These are phyloP conservation scores for Coemansia sp. DNA, from an alignment of 192 early-diverging fungal species.

Conservation along the genomic window DNA sequence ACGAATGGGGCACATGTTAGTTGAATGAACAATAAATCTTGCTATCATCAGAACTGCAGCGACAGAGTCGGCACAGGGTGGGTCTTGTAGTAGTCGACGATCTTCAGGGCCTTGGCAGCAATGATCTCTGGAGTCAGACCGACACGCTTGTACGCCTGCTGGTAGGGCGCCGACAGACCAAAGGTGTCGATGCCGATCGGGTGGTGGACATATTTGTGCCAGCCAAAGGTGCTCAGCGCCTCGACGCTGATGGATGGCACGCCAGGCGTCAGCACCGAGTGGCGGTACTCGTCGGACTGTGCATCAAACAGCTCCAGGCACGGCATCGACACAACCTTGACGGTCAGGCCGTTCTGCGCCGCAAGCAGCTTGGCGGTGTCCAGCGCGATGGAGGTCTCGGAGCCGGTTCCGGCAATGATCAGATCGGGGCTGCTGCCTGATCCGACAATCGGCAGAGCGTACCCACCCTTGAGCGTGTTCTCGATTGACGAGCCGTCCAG, in stretches of 20 bases:
- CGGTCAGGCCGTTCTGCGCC: constrained; percentile 54
- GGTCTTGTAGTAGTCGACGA: constrained; percentile 73
- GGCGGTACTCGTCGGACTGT: constrained; percentile 79
- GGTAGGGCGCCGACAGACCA: constrained; percentile 81
- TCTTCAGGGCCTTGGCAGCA: constrained; percentile 75
- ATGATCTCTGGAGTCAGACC: constrained; percentile 76
- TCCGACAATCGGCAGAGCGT: constrained; percentile 69
- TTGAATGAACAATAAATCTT: too few species aligned
- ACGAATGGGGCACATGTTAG: too few species aligned
- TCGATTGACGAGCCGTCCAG: constrained; percentile 82
- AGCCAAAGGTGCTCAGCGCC: constrained; percentile 83
- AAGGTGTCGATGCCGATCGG: constrained; percentile 88
- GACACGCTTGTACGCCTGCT: constrained; percentile 83
- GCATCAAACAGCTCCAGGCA: constrained; percentile 86
- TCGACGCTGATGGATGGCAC: constrained; percentile 88
- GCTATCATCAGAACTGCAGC: constrained; percentile 43
- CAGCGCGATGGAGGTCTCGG: constrained; percentile 86
- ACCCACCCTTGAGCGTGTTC: constrained; percentile 80
- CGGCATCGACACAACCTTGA: constrained; percentile 93
- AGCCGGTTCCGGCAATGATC: constrained; percentile 83
- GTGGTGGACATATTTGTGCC: constrained; percentile 88
- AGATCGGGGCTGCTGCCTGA: constrained; percentile 61
- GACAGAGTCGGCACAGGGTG: constrained; percentile 39
- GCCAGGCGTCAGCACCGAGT: constrained; percentile 74
- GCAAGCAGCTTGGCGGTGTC: constrained; percentile 79